Percentiles rank a stretch among this genome's conserved stretches.
Evolutionary conservation across 345 rosid species (phyloP).

Genomic region (Luvunga scandens): DNA sequence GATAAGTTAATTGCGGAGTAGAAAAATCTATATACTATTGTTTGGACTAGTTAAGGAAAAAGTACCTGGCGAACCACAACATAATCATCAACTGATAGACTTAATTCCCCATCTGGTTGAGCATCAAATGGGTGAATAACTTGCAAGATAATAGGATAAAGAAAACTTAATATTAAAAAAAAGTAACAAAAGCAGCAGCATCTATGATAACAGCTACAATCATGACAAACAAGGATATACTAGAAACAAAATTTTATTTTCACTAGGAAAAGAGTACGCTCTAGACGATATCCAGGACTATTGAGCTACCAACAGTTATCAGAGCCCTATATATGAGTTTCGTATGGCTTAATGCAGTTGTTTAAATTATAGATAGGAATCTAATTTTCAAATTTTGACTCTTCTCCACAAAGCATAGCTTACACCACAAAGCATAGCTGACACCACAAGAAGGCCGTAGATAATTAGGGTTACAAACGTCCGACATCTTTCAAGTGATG

Average conservation of each 20-base stretch:
- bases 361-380: neutral
- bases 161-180: neutral
- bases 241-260: neutral
- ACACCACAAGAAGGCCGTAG: neutral
- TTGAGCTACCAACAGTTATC: neutral
- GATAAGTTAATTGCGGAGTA: neutral
- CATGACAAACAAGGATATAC: neutral
- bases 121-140: constrained; percentile 92
- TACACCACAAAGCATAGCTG: too few species aligned
- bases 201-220: neutral
- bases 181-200: neutral
- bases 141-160: constrained; percentile 26
- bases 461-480: neutral
- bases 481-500: neutral
- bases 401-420: neutral
- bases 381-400: neutral
- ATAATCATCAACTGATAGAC: constrained; percentile 67
- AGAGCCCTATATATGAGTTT: neutral
- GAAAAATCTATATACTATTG: neutral
- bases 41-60: neutral
- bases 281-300: neutral
- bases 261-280: neutral
- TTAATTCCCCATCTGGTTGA: constrained; percentile 80
- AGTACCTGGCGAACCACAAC: constrained; percentile 83
- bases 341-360: neutral